Percentiles rank a stretch among this genome's conserved stretches.
phyloP scores from a whole-genome alignment of 306 rosid species.

The Quercus alba region DNA sequence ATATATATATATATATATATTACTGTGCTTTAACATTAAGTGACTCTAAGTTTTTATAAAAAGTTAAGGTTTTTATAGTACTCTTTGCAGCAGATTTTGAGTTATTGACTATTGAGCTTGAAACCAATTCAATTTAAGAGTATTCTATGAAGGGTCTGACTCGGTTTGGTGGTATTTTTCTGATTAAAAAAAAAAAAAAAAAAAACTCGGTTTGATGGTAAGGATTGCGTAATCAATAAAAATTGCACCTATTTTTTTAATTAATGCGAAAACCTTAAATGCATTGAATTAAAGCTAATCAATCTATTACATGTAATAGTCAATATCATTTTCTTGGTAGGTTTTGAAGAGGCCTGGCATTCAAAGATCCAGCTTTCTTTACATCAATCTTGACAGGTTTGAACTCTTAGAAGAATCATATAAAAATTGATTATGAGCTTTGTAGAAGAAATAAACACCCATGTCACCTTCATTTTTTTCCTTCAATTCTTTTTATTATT shows the following conservation, averaged over 20 bases:
- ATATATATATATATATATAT: too few relatives aligned
- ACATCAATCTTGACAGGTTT: conserved; percentile 38
- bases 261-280: conserved; percentile 1
- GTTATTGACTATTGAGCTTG: too few relatives aligned
- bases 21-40: too few relatives aligned
- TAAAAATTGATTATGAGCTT: conserved; percentile 4
- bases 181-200: too few relatives aligned
- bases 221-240: background rate
- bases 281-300: conserved; percentile 42
- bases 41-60: too few relatives aligned
- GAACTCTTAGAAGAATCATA: conserved; percentile 32
- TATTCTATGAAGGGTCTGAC: too few relatives aligned
- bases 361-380: conserved; percentile 45
- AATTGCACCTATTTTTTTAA: conserved; percentile 4
- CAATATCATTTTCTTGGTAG: conserved; percentile 67
- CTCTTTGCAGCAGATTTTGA: too few relatives aligned
- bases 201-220: background rate
- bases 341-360: conserved; percentile 45
- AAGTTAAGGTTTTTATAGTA: too few relatives aligned
- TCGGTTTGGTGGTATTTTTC: background rate
- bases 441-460: conserved; percentile 9
- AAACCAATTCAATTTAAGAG: too few relatives aligned
- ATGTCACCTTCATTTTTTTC: background rate
- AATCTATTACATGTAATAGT: conserved; percentile 21
- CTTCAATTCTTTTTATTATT: background rate